Evolutionary conservation across 306 rosid genomes (phyloP).

Genomic region (Fragaria iinumae): DNA sequence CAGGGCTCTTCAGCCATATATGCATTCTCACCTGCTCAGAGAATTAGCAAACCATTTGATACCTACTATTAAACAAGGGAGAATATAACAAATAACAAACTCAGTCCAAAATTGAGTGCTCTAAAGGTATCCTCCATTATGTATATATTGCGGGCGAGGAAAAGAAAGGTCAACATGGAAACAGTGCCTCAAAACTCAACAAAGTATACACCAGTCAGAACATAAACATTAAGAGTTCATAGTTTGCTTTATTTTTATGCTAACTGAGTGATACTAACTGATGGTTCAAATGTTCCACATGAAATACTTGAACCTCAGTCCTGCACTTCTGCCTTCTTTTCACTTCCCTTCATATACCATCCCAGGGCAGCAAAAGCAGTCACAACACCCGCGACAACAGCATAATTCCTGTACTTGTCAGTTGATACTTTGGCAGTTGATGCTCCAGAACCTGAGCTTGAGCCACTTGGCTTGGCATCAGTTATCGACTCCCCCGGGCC

Average conservation of each 20-base stretch:
- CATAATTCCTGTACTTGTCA: constrained; percentile 84
- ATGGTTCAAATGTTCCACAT: constrained; percentile 3
- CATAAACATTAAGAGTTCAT: neutral
- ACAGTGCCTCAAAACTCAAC: constrained; percentile 9
- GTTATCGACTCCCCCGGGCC: constrained; percentile 51
- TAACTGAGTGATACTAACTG: neutral
- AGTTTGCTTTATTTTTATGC: constrained; percentile 7
- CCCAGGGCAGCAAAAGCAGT: constrained; percentile 34
- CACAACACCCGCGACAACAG: constrained; percentile 73
- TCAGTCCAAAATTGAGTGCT: neutral
- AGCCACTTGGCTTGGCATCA: constrained; percentile 3
- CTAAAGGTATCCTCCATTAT: neutral
- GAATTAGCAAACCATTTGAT: neutral
- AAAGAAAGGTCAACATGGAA: neutral
- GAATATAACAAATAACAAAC: neutral
- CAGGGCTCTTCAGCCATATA: neutral
- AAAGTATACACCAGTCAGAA: neutral
- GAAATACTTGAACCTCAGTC: constrained; percentile 47
- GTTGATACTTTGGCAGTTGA: constrained; percentile 64
- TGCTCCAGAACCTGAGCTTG: constrained; percentile 44
- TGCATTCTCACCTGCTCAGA: neutral
- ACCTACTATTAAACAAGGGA: neutral
- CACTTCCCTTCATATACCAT: constrained; percentile 49
- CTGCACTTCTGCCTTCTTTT: constrained; percentile 84
- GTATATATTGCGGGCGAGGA: neutral